A percentile compares a stretch with the other conserved stretches of the same genome.
phyloP scores from a whole-genome alignment of 768 basidiomycete genomes.

The Russula brevipes region DNA sequence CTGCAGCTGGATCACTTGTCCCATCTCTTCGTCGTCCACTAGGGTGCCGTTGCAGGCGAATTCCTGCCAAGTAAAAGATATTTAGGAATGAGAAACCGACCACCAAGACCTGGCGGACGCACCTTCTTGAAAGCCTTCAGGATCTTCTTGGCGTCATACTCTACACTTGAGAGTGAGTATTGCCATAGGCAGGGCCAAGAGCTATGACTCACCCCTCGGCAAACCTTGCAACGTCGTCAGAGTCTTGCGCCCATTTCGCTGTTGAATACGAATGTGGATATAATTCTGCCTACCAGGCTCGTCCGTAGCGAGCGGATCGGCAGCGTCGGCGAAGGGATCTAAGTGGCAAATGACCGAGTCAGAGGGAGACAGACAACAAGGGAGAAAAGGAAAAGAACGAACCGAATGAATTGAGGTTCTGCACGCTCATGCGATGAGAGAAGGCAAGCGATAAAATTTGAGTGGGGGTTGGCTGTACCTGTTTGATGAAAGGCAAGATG shows the following conservation, averaged over 20 bases:
- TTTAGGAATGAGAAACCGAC: slow-evolving; percentile 6
- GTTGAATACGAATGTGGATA: slow-evolving; percentile 97
- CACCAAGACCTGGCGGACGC: not conserved
- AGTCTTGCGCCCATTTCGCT: slow-evolving; percentile 98
- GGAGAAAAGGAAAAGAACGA: slow-evolving; percentile 28
- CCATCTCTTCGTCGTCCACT: slow-evolving; percentile 92
- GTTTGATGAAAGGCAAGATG: slow-evolving; percentile 28
- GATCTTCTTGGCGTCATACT: slow-evolving; percentile 96
- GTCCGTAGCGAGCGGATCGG: slow-evolving; percentile 68
- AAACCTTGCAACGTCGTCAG: slow-evolving; percentile 96
- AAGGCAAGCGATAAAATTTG: slow-evolving; percentile 37
- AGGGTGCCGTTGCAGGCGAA: slow-evolving; percentile 98
- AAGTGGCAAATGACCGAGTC: slow-evolving; percentile 22
- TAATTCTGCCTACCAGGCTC: slow-evolving; percentile 80
- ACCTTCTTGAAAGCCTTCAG: slow-evolving; percentile 99
- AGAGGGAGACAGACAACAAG: slow-evolving; percentile 24
- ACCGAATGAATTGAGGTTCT: slow-evolving; percentile 86
- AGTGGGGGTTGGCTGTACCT: slow-evolving; percentile 43
- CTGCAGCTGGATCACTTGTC: slow-evolving; percentile 96
- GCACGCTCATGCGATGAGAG: slow-evolving; percentile 86
- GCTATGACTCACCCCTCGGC: slow-evolving; percentile 57
- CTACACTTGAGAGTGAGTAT: slow-evolving; percentile 37
- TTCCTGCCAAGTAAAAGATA: slow-evolving; percentile 50
- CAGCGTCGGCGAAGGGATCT: slow-evolving; percentile 98
- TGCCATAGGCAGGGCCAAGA: slow-evolving; percentile 15